A percentile compares a stretch with the other conserved stretches of the same genome.
Evolutionary conservation across 1,284 basidiomycete genomes (phyloP).

Genomic region (Ustilago lituana): DNA sequence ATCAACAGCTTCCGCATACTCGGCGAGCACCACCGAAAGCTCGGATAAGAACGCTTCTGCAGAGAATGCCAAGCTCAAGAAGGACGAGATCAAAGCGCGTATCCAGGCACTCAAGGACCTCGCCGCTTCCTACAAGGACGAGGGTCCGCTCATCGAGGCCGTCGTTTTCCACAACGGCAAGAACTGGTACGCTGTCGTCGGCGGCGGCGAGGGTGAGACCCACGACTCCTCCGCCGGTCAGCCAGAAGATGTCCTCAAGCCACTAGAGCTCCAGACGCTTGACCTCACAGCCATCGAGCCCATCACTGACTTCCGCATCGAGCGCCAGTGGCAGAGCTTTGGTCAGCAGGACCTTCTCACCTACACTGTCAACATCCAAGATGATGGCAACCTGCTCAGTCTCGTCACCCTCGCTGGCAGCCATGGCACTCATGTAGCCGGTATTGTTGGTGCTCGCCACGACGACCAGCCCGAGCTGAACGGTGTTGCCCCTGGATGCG

Average conservation of each 20-base stretch:
- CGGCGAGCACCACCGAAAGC: conserved; percentile 13
- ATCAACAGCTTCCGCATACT: no score
- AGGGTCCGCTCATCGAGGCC: conserved; percentile 65
- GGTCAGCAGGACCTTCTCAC: conserved; percentile 66
- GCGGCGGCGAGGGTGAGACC: conserved; percentile 66
- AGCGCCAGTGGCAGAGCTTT: conserved; percentile 64
- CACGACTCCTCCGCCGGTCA: conserved; percentile 55
- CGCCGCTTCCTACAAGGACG: conserved; percentile 57
- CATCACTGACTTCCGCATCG: conserved; percentile 66
- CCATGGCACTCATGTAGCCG: conserved; percentile 68
- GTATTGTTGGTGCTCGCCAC: conserved; percentile 65
- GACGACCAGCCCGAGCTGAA: conserved; percentile 60
- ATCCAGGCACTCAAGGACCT: conserved; percentile 64
- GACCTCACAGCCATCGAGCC: conserved; percentile 55
- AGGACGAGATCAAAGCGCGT: conserved; percentile 62
- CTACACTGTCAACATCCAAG: conserved; percentile 66
- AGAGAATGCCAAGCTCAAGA: conserved; percentile 39
- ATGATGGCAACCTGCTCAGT: conserved; percentile 57
- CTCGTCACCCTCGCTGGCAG: conserved; percentile 64
- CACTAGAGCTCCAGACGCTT: conserved; percentile 41
- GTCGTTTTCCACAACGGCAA: conserved; percentile 67
- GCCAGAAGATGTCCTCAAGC: conserved; percentile 38
- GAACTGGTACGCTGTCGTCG: conserved; percentile 66
- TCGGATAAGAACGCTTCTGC: conserved; percentile 9
- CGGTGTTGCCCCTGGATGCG: conserved; percentile 66